A percentile compares a stretch with the other conserved stretches of the same genome.
phyloP scores from a whole-genome alignment of 352 stramenopile genomes.

The Globisporangium perplexum region DNA sequence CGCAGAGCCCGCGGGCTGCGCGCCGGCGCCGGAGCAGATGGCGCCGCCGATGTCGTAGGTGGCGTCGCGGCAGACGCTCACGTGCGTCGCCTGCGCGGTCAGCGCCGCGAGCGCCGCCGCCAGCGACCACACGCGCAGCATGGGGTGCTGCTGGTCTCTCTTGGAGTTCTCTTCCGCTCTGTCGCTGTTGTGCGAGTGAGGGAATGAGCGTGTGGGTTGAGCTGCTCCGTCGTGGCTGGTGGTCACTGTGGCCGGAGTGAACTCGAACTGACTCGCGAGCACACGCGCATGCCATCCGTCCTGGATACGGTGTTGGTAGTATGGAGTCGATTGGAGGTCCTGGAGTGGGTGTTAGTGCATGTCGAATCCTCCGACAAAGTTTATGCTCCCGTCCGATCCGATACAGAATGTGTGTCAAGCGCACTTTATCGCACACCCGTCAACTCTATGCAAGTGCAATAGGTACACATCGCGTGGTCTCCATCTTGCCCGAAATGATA shows the following conservation, averaged over 20 bases:
- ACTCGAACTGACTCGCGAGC: not conserved
- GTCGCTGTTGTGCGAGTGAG: not conserved
- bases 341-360: no score
- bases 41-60: constrained; percentile 49
- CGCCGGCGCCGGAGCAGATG: constrained; percentile 29
- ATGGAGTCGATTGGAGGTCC: not conserved
- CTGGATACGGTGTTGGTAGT: not conserved
- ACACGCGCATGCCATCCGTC: not conserved
- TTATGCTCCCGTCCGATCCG: no score
- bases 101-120: not conserved
- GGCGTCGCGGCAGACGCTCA: constrained; percentile 55
- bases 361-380: no score
- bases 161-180: no score
- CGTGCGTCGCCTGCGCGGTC: constrained; percentile 13
- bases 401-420: no score
- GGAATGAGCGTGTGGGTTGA: not conserved
- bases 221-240: not conserved
- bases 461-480: not conserved
- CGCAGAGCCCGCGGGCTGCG: not conserved
- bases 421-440: not conserved
- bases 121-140: not conserved
- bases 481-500: not conserved
- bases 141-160: no score
- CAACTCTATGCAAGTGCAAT: not conserved
- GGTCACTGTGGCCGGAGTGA: not conserved